These are phyloP conservation scores for Salvia rosmarinus DNA, from an alignment of 257 asterid species.

Conservation along the genomic window DNA sequence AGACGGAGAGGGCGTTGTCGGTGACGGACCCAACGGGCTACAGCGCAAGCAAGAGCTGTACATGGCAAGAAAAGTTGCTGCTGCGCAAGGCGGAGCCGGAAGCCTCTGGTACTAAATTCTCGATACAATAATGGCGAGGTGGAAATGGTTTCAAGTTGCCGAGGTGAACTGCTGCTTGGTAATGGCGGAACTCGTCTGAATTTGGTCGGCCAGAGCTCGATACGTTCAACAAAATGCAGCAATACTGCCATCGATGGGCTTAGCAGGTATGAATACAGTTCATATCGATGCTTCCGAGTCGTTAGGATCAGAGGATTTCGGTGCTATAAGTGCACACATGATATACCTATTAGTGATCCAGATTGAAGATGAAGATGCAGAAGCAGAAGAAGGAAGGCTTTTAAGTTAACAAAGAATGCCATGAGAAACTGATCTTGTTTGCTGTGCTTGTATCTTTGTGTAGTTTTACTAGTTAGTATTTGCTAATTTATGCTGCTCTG, in stretches of 20 bases:
- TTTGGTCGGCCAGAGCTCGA: neutral
- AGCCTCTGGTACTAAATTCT: slow-evolving; percentile 52
- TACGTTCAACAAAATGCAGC: neutral
- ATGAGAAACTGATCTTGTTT: neutral
- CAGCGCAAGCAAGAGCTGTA: slow-evolving; percentile 50
- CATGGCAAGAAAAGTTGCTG: slow-evolving; percentile 55
- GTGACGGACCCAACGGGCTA: slow-evolving; percentile 45
- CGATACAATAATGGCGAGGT: neutral
- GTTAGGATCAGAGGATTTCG: neutral
- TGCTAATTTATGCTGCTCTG: slow-evolving; percentile 25
- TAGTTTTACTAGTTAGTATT: slow-evolving; percentile 10
- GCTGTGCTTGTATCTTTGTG: slow-evolving; percentile 18
- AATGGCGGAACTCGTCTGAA: neutral
- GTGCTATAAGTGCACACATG: neutral
- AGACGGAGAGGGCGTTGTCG: slow-evolving; percentile 36
- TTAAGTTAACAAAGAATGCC: slow-evolving; percentile 15
- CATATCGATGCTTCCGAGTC: neutral
- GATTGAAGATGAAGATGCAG: slow-evolving; percentile 19
- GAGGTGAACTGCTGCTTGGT: neutral
- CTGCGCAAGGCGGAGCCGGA: slow-evolving; percentile 51
- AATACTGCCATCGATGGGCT: neutral
- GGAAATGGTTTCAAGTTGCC: slow-evolving; percentile 1
- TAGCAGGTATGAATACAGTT: neutral
- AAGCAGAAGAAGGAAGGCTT: slow-evolving; percentile 7
- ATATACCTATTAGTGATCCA: neutral